Evolutionary conservation across 2,329 filamentous ascomycete species (phyloP).

Genomic region (Fusarium buxicola): DNA sequence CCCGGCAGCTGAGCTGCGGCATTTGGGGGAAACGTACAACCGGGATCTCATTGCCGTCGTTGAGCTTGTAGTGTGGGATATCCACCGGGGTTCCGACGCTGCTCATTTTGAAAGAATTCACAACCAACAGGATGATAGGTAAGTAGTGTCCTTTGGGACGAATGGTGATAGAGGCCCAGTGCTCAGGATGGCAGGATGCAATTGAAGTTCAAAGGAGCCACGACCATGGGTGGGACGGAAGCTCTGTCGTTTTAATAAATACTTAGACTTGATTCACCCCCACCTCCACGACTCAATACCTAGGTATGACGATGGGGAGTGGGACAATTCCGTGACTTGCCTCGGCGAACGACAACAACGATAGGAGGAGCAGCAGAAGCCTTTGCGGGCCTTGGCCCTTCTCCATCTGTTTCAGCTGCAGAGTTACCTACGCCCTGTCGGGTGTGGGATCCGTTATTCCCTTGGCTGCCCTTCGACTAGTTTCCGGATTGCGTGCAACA

Average conservation of each 20-base stretch:
- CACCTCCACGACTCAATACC: background rate
- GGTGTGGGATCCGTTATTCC: background rate
- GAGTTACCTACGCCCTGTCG: background rate
- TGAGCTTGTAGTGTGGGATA: conserved; percentile 73
- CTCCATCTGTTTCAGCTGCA: background rate
- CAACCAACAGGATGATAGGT: background rate
- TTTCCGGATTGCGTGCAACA: too few relatives aligned
- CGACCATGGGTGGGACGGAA: background rate
- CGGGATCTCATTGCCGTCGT: conserved; percentile 79
- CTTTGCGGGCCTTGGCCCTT: background rate
- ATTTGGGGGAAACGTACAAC: conserved; percentile 60
- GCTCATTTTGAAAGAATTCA: conserved; percentile 21
- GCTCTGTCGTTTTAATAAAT: conserved; percentile 15
- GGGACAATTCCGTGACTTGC: conserved; percentile 37
- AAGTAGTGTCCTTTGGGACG: background rate
- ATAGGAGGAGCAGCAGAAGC: background rate
- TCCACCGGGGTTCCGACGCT: conserved; percentile 33
- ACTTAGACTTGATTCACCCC: conserved; percentile 8
- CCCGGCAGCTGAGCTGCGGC: background rate
- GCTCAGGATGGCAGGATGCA: background rate
- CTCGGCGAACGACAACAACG: conserved; percentile 4
- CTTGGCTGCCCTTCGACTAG: too few relatives aligned
- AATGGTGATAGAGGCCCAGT: background rate
- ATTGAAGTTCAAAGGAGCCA: conserved; percentile 11
- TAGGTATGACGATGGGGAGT: conserved; percentile 29